These are phyloP conservation scores for Achlya hypogyna DNA, from an alignment of 352 stramenopile genomes.

Conservation along the genomic window DNA sequence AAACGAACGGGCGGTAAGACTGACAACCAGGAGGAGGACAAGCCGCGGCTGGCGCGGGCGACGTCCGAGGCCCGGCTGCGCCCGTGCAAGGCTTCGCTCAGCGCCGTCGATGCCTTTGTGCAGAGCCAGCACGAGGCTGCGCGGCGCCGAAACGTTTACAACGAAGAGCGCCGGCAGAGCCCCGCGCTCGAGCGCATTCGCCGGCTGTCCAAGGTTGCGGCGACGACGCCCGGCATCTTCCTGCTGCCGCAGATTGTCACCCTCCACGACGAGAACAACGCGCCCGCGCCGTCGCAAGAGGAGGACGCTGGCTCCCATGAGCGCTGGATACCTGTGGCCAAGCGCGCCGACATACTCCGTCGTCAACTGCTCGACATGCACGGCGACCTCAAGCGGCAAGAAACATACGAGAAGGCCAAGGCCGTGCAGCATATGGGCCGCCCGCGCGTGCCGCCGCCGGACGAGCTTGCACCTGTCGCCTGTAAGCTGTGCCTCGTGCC, in stretches of 20 bases:
- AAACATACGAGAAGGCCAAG: conserved; percentile 1
- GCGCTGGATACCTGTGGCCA: conserved; percentile 6
- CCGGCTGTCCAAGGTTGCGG: neutral
- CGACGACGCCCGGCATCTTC: neutral
- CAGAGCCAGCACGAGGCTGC: neutral
- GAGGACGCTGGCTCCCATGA: neutral
- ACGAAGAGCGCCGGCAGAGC: neutral
- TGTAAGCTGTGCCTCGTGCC: conserved; percentile 13
- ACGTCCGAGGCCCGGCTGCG: too few relatives aligned
- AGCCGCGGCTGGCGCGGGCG: too few relatives aligned
- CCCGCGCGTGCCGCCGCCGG: neutral
- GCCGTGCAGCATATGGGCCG: neutral
- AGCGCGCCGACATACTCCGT: conserved; percentile 2
- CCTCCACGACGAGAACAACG: neutral
- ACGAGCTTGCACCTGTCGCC: neutral
- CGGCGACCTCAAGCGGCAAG: neutral
- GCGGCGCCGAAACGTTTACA: neutral
- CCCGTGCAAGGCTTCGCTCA: too few relatives aligned
- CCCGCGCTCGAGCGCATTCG: neutral
- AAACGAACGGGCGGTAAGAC: neutral
- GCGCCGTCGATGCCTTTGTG: too few relatives aligned
- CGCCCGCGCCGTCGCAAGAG: neutral
- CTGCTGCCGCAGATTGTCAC: neutral
- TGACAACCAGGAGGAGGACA: neutral
- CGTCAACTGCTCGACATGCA: conserved; percentile 4